Base-by-base conservation (phyloP, 164 flowering plant species). In the Nymphaea colorata region DNA sequence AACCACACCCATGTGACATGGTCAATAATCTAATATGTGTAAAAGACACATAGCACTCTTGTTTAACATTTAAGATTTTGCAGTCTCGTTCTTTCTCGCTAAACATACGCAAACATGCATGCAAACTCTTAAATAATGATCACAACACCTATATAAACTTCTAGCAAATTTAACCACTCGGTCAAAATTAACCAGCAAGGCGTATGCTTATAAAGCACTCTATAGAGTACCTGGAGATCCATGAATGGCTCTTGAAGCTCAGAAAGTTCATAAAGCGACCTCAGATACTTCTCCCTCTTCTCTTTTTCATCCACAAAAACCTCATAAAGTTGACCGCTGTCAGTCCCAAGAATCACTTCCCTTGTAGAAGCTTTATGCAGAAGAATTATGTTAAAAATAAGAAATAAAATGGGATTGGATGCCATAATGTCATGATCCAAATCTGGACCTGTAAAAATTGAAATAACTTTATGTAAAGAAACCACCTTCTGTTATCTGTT, bases 211-310 rank as follows among this genome's bases (percentile, higher is more conserved):
- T 61, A 61, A 36, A n/a, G 6, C 44, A 70, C 63, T 64, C 43
- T 43, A 10, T 18, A 16, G 15, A 64, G 51, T 73, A 93, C 99
- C 93, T 94, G 98, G 79, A 91, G 81, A 44, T 85, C 96, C 82
- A 81, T 91, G 73, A 94, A 85, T 69, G 96, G 92, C 77, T 94
- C 99, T n/a, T 93, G 91, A 71, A 91, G 88, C 75, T 91, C 98
- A 17, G 73, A 60, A 43, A 94, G 76, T 75, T 94, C 96, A 78
- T 79, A 94, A 0, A 94, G 76, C 71, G 83, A 80, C 71, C 88
- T 90, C 17, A 94, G 77, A 75, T 91, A 88, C 76, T 94, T 94
- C 82, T 94, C 99, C 78, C 74, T 94, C 71, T 91, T 94, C 77
- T 91, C 99, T 80, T 90, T 94, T 82, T 91, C 98, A 66, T 94